phyloP scores from a whole-genome alignment of 495 filamentous ascomycete genomes.

The Wilcoxina mikolae region DNA sequence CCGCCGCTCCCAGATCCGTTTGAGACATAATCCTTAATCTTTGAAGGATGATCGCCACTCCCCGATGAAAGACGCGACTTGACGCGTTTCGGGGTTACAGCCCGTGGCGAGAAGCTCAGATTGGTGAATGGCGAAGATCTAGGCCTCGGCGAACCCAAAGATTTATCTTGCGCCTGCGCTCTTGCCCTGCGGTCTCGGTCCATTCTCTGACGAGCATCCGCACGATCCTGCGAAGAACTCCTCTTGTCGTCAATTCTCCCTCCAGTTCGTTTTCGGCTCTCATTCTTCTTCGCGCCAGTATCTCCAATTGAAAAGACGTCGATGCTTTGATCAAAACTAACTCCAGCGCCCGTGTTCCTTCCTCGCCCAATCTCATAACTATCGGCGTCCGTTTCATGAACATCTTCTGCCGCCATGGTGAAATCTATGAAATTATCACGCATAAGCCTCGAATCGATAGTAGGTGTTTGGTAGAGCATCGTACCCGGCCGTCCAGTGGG shows the following conservation, averaged over 20 bases:
- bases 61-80: background rate
- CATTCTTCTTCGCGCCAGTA: background rate
- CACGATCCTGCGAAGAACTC: background rate
- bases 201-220: background rate
- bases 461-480: conserved; percentile 7
- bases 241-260: background rate
- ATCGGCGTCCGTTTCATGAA: conserved; percentile 15
- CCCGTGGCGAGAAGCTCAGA: background rate
- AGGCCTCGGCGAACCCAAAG: conserved; percentile 3
- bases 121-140: background rate
- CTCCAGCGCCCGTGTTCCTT: background rate
- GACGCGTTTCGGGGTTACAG: background rate
- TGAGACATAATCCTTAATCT: conserved; percentile 25
- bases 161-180: background rate
- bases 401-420: conserved; percentile 20
- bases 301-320: conserved; percentile 4
- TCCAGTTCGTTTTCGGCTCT: background rate
- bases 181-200: background rate
- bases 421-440: conserved; percentile 25
- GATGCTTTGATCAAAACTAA: background rate
- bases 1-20: conserved; percentile 24
- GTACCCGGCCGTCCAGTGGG: background rate
- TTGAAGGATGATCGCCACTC: conserved; percentile 4
- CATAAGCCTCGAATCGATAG: conserved; percentile 23
- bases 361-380: conserved; percentile 25